Evolutionary conservation across 495 filamentous ascomycete species (phyloP).

Genomic region (Penicillium angulare): DNA sequence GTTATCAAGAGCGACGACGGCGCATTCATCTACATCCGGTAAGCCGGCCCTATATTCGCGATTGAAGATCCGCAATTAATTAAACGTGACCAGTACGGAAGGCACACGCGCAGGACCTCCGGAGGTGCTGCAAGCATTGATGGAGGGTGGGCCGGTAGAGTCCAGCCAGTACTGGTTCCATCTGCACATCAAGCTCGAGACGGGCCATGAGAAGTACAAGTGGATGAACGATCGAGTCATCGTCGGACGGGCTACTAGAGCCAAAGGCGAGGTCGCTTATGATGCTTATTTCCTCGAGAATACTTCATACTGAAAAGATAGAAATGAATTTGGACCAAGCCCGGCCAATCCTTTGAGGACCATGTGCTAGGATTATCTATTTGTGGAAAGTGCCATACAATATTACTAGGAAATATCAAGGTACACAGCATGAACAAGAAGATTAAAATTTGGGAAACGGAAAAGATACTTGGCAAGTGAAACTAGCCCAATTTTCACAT

Average conservation of each 20-base stretch:
- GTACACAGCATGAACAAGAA: too few species aligned
- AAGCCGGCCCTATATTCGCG: neutral
- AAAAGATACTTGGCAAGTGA: too few species aligned
- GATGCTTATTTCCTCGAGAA: constrained; percentile 34
- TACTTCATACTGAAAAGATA: too few species aligned
- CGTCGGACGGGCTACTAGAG: constrained; percentile 27
- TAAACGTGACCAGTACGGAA: constrained; percentile 17
- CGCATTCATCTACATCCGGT: constrained; percentile 29
- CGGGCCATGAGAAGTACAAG: constrained; percentile 30
- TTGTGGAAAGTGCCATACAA: too few species aligned
- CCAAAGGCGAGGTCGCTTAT: constrained; percentile 28
- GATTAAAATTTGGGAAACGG: too few species aligned
- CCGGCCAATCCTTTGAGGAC: too few species aligned
- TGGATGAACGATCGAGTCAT: constrained; percentile 37
- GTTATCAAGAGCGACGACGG: constrained; percentile 31
- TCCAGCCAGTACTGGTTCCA: constrained; percentile 32
- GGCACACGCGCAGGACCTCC: constrained; percentile 29
- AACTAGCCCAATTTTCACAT: too few species aligned
- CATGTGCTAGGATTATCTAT: too few species aligned
- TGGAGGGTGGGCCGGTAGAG: constrained; percentile 30
- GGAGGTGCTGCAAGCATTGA: constrained; percentile 26
- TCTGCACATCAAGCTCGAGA: constrained; percentile 31
- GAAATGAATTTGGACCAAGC: too few species aligned
- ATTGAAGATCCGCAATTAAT: neutral
- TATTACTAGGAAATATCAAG: too few species aligned